phyloP scores from a whole-genome alignment of 164 flowering plant species.

The Stephania yunnanensis region DNA sequence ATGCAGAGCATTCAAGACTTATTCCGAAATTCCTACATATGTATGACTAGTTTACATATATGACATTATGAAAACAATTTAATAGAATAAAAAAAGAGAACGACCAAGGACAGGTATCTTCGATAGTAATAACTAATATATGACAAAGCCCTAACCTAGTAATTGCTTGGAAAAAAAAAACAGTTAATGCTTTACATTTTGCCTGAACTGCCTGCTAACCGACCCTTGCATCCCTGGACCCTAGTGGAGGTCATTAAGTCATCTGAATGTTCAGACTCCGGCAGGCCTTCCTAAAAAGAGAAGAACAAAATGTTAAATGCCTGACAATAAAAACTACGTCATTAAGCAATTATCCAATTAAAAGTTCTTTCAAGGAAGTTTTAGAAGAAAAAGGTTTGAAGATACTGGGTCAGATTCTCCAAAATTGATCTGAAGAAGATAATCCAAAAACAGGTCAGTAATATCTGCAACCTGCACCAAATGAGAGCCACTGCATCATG shows the following conservation, averaged over 20 bases:
- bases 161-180: too few species aligned
- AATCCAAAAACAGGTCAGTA: slow-evolving; percentile 50
- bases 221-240: slow-evolving; percentile 23
- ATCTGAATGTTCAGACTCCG: slow-evolving; percentile 20
- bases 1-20: neutral
- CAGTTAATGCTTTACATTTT: slow-evolving; percentile 16
- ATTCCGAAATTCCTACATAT: neutral
- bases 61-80: neutral
- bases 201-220: slow-evolving; percentile 10
- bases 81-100: neutral
- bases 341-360: neutral
- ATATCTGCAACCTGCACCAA: slow-evolving; percentile 55
- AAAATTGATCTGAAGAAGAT: slow-evolving; percentile 37
- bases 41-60: too few species aligned
- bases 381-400: slow-evolving; percentile 29
- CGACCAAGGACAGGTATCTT: neutral
- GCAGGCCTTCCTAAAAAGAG: slow-evolving; percentile 22
- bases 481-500: slow-evolving; percentile 1
- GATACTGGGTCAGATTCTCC: slow-evolving; percentile 26
- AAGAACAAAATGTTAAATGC: slow-evolving; percentile 1
- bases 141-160: neutral
- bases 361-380: slow-evolving; percentile 15
- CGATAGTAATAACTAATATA: neutral
- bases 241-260: slow-evolving; percentile 15
- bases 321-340: neutral